Evolutionary conservation across 2,329 filamentous ascomycete genomes (phyloP), one percentile per base, ranked within the genome.

Genomic region (Colletotrichum eremochloae): DNA sequence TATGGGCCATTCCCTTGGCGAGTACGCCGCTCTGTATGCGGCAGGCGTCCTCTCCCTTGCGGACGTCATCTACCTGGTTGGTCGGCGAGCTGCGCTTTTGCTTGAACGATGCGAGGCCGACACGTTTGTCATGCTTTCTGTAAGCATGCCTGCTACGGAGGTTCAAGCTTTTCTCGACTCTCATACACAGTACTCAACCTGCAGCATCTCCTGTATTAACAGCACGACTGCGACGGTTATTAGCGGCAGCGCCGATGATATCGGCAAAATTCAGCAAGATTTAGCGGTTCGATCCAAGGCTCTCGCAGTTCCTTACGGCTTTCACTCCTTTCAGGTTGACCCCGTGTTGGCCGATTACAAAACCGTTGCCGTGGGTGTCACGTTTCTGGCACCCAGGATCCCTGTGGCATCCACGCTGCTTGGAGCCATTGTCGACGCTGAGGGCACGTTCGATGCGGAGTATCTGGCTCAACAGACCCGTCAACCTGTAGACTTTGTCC

Each of bases 1-100:
- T 0, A 71, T 82, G 14, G 82, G 81, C 0, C 82, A 82, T 67
- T 81, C 80, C 67, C 78, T 83, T 65, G 82, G 82, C 11, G 77
- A 83, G 66, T 66, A 83, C 1, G 81, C 80, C 0, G 81, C 80
- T 2, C 67, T 82, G 4, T 78, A 79, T 52, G 71, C 82, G 1
- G 77, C 80, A 2, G 79, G 79, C 1, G 72, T 74, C 0, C 60
- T 82, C 14, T 78, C 76, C 11, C 74, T 82, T 0, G 9, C 64
- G 5, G 81, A 83, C 52, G 75, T 88, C 74, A 82, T 94, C 12
- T 89, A 87, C 56, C 82, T 93, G 0, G 90, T 92, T 5, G 44
- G 20, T 5, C 44, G 18, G 20, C 18, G 44, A 5, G 44, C 44
- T n/a, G 44, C 2, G 18, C 44, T 46, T 9, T 2, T 46, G 6